Conservation (phyloP, 192 early-diverging fungal species). For the Spizellomyces punctatus region DNA sequence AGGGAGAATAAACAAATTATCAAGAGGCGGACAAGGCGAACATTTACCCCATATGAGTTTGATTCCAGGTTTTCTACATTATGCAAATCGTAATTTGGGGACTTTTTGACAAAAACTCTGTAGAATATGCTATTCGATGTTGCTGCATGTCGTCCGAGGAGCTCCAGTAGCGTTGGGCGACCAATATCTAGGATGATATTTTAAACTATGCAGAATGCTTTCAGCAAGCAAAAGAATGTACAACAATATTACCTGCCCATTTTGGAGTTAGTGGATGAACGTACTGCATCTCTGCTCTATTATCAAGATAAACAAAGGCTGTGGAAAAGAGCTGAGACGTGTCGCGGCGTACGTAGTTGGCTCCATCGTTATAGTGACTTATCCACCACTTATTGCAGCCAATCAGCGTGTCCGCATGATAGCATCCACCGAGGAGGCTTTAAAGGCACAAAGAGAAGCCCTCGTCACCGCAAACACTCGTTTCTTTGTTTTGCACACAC, state of each 20-base stretch:
- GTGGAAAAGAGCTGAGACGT: too few relatives aligned
- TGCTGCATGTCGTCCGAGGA: constrained; percentile 5
- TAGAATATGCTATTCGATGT: background rate
- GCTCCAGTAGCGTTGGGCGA: constrained; percentile 13
- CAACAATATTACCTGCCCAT: constrained; percentile 6
- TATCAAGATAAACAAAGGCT: too few relatives aligned
- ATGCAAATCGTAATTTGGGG: background rate
- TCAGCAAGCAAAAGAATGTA: background rate
- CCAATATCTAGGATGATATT: constrained; percentile 12
- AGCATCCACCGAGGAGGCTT: too few relatives aligned
- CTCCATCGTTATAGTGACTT: too few relatives aligned
- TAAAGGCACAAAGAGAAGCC: too few relatives aligned
- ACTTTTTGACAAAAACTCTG: constrained; percentile 11
- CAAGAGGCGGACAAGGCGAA: too few relatives aligned
- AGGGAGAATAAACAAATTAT: too few relatives aligned
- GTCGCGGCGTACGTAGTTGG: too few relatives aligned
- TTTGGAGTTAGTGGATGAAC: constrained; percentile 14
- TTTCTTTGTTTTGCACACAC: too few relatives aligned
- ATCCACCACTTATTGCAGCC: background rate
- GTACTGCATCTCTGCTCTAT: background rate
- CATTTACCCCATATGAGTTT: too few relatives aligned
- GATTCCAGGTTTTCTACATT: background rate
- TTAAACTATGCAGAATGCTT: background rate
- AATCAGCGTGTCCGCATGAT: background rate
- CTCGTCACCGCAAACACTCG: too few relatives aligned